Evolutionary conservation across 345 rosid species (phyloP), one percentile per base, ranked within the genome.

Genomic region (Conringia planisiliqua): DNA sequence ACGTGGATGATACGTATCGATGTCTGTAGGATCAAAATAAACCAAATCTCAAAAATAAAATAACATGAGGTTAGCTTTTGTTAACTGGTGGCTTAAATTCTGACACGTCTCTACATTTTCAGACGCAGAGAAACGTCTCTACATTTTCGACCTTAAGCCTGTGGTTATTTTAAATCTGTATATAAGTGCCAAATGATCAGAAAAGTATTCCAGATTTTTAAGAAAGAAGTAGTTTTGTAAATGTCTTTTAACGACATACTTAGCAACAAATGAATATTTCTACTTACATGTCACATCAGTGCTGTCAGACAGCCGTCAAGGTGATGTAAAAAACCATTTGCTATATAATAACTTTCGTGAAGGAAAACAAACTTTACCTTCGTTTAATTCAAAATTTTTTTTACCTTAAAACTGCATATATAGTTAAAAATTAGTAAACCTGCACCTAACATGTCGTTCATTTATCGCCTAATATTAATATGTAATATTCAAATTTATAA

Each of bases 241-340:
- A 48, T 12, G 57, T 33, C 26, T 67, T n/a, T 52, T 36, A 36
- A 12, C 20, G 46, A 52, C 71, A 50, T 13, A 44, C 57, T 47
- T 43, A 40, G 32, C 27, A 48, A 22, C 13, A 22, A 16, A 22
- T 66, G 58, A 35, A 33, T 26, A 39, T 24, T 17, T 71, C 47
- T 33, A 33, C 62, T 22, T 40, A 51, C 5, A 52, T 72, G 54
- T 51, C 59, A 54, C 17, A 29, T 30, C 52, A 54, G 36, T 73
- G 26, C 77, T 47, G 18, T 54, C 71, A 64, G 43, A 42, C 26
- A 60, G 30, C 56, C 65, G 51, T 72, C 63, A 63, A 39, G 66
- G 48, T 16, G 62, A 40, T 72, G 63, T 72, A 30, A 42, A 13
- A 29, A 39, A 9, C 5, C 50, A 8, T 20, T 18, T 70, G 32